A percentile compares a stretch with the other conserved stretches of the same genome.
phyloP scores from a whole-genome alignment of 2,329 filamentous ascomycete genomes.

The Pyricularia grisea region DNA sequence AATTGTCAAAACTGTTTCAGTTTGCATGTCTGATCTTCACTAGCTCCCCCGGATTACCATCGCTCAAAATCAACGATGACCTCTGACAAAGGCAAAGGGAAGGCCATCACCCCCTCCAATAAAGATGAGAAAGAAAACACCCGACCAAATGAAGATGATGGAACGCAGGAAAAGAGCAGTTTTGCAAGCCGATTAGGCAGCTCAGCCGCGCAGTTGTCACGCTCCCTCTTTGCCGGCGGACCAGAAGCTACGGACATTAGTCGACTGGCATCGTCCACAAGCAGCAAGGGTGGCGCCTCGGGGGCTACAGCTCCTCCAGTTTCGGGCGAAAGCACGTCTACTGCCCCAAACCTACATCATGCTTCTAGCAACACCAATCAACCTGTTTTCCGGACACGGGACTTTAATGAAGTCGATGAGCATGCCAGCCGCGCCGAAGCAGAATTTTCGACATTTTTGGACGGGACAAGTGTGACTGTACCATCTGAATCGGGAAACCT shows the following conservation, averaged over 20 bases:
- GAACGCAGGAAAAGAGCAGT: not conserved
- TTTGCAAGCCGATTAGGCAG: constrained; percentile 10
- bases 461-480: constrained; percentile 14
- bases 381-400: constrained; percentile 15
- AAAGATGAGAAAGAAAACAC: not conserved
- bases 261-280: constrained; percentile 5
- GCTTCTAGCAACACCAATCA: constrained; percentile 3
- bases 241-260: constrained; percentile 11
- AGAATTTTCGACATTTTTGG: constrained; percentile 26
- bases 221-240: constrained; percentile 13
- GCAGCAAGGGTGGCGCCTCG: constrained; percentile 14
- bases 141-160: not conserved
- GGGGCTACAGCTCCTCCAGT: constrained; percentile 8
- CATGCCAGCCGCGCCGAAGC: constrained; percentile 21
- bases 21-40: too few species aligned
- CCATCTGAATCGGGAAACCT: constrained; percentile 9
- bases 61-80: not conserved
- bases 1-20: not conserved
- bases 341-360: constrained; percentile 5
- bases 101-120: not conserved
- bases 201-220: constrained; percentile 16
- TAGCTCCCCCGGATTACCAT: not conserved
- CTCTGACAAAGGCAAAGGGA: constrained; percentile 1
- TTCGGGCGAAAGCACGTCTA: constrained; percentile 13
- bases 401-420: constrained; percentile 7